A percentile compares a stretch with the other conserved stretches of the same genome.
phyloP scores from a whole-genome alignment of 2,329 filamentous ascomycete genomes.

The Corinectria fuckeliana region DNA sequence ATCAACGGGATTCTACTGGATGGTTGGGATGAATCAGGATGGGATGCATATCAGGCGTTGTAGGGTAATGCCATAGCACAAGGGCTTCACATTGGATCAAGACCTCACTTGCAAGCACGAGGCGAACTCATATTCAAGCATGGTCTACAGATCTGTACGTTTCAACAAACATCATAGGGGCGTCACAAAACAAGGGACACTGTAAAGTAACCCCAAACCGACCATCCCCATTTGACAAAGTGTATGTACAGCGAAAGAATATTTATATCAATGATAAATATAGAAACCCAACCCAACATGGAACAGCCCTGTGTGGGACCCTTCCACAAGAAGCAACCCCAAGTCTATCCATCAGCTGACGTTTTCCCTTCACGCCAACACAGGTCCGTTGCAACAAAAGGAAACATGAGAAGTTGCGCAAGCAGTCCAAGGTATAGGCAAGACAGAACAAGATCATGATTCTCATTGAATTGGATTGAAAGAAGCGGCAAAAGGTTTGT shows the following conservation, averaged over 20 bases:
- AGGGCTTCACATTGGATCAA: background rate
- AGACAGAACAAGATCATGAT: slow-evolving; percentile 38
- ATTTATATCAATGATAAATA: slow-evolving; percentile 18
- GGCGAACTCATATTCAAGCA: background rate
- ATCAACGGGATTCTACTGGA: background rate
- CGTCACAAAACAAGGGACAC: background rate
- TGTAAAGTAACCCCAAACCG: slow-evolving; percentile 21
- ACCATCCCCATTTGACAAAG: slow-evolving; percentile 23
- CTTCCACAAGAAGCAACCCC: slow-evolving; percentile 14
- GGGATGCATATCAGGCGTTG: background rate
- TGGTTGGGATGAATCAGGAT: no score
- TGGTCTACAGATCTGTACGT: background rate
- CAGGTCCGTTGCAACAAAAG: background rate
- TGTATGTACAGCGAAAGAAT: slow-evolving; percentile 31
- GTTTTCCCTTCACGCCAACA: background rate
- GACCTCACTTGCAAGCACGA: background rate
- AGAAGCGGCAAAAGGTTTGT: slow-evolving; percentile 30
- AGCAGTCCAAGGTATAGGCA: slow-evolving; percentile 18
- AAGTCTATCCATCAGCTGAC: slow-evolving; percentile 30
- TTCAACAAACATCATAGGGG: background rate
- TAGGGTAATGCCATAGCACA: background rate
- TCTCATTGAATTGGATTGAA: slow-evolving; percentile 39
- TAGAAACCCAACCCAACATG: slow-evolving; percentile 18
- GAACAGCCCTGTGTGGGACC: slow-evolving; percentile 6
- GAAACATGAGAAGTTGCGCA: slow-evolving; percentile 12